Base-by-base conservation (phyloP, 208 protist species). In the Leptomonas seymouri region DNA sequence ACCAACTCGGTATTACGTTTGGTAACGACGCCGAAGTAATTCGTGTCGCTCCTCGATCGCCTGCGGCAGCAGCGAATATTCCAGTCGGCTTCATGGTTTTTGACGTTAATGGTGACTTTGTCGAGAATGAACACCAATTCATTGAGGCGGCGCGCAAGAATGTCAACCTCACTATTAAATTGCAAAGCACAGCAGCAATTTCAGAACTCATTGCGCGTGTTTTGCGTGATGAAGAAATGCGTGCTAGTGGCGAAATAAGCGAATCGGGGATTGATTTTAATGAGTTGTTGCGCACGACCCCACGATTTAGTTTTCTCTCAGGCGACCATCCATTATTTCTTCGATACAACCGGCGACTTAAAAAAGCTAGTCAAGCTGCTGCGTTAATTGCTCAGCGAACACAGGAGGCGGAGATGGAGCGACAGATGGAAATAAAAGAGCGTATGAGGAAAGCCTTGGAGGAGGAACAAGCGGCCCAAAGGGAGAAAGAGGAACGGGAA, bases 301-400 rank as follows among this genome's bases (percentile, higher is more conserved):
- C 90, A 25, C 80, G 90, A n/a, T 95, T 86, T 66, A 84, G 78
- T 50, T 95, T 95, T 82, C 68, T 95, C 15, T 91, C 85, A 0
- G 70, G 68, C 25, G 71, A 84, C 20, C 90, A 95, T 63, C 90
- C 90, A 0, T 66, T 95, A 41, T 95, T 95, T 76, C 66, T 80
- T 2, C 77, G 90, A 7, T 95, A 89, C 67, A 89, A 70, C 48
- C 60, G 82, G 21, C 74, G 90, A n/a, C 66, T 93, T 15, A 67
- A 79, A 58, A 76, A 79, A 12, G 66, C 86, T 44, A 78, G 78
- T 1, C 82, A 91, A n/a, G 86, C 86, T 1, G 71, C 68, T 23
- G 77, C 81, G 57, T 53, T 93, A 20, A 82, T 94, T 74, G 68
- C 77, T 18, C 82, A 91, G 34, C 57, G 78, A 6, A 86, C 78